Percentiles rank a stretch among this genome's conserved stretches.
Evolutionary conservation across 441 rosid species (phyloP).

Genomic region (Biscutella laevigata): DNA sequence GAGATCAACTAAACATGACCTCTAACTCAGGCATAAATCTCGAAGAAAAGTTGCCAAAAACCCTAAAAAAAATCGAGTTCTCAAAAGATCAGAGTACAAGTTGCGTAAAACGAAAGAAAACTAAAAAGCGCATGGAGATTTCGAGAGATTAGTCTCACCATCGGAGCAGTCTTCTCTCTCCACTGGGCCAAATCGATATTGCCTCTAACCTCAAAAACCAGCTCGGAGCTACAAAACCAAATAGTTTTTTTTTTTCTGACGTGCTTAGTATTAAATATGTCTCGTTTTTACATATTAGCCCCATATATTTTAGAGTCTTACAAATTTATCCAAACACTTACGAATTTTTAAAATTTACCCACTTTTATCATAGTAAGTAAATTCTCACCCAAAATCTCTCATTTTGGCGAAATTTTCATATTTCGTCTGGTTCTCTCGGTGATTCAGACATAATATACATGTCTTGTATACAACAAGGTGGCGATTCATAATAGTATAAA

Average conservation of each 20-base stretch:
- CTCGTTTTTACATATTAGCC: constrained; percentile 7
- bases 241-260: constrained; percentile 15
- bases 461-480: neutral
- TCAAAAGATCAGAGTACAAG: neutral
- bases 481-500: neutral
- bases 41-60: neutral
- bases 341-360: neutral
- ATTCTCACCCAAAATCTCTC: no score
- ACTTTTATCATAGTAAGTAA: neutral
- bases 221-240: constrained; percentile 1
- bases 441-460: neutral
- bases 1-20: neutral
- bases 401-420: no score
- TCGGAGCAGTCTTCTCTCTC: constrained; percentile 13
- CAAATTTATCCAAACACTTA: neutral
- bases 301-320: neutral
- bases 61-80: constrained; percentile 13
- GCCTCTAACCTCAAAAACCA: neutral
- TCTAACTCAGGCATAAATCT: neutral
- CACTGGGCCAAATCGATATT: constrained; percentile 7
- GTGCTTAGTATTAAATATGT: constrained; percentile 13
- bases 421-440: neutral
- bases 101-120: neutral
- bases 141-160: constrained; percentile 13
- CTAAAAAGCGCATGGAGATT: neutral